Evolutionary conservation across 257 asterid species (phyloP).

Genomic region (Linderniella brevidens): DNA sequence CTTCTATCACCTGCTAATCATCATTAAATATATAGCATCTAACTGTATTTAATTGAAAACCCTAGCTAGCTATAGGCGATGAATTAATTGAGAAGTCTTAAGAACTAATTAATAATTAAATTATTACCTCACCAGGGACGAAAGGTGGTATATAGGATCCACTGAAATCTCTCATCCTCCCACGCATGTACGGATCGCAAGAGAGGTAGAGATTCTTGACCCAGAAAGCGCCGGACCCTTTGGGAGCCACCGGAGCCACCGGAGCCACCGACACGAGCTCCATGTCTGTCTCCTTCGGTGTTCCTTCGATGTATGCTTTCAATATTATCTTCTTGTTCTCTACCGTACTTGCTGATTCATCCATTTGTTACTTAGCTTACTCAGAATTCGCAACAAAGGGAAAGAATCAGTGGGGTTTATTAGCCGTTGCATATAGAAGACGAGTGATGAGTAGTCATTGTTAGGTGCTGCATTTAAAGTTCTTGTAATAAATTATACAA

Average conservation of each 20-base stretch:
- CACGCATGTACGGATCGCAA: constrained; percentile 93
- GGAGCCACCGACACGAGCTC: constrained; percentile 36
- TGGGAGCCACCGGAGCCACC: constrained; percentile 44
- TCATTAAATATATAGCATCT: neutral
- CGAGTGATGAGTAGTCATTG: too few relatives aligned
- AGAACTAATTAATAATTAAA: neutral
- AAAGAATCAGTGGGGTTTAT: too few relatives aligned
- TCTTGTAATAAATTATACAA: too few relatives aligned
- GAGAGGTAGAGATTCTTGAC: constrained; percentile 83
- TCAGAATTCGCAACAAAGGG: too few relatives aligned
- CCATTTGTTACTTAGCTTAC: too few relatives aligned
- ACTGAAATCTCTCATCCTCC: constrained; percentile 61
- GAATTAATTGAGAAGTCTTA: neutral
- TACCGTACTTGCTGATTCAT: constrained; percentile 11
- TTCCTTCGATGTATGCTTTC: constrained; percentile 49
- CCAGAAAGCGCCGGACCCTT: constrained; percentile 41
- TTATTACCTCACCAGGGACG: constrained; percentile 50
- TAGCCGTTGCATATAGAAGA: too few relatives aligned
- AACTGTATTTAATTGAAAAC: neutral
- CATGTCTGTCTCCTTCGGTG: constrained; percentile 68
- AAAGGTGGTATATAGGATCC: constrained; percentile 79
- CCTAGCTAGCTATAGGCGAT: neutral
- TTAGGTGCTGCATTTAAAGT: too few relatives aligned
- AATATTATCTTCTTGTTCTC: constrained; percentile 65
- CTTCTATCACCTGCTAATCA: constrained; percentile 47